phyloP scores from a whole-genome alignment of 805 yeast genomes.

The Lipomyces chichibuensis region DNA sequence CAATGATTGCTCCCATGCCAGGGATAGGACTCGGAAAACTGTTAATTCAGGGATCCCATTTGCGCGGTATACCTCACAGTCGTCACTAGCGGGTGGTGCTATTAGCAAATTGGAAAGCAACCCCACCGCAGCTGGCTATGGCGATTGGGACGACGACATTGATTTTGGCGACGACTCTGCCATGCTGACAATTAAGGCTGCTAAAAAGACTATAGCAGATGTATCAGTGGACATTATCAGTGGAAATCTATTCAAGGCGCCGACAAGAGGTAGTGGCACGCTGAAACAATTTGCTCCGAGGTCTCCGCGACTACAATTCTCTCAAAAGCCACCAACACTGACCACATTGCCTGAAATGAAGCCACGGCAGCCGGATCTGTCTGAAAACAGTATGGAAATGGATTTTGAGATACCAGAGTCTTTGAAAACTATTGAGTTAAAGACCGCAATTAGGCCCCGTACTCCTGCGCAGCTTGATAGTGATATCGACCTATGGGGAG shows the following conservation, averaged over 20 bases:
- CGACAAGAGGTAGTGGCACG: not conserved
- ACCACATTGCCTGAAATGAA: not conserved
- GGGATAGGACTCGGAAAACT: too few species aligned
- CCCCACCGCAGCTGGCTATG: not conserved
- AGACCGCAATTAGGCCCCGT: slow-evolving; percentile 6
- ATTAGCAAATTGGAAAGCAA: not conserved
- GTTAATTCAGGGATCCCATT: not conserved
- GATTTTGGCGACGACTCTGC: slow-evolving; percentile 17
- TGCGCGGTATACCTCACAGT: not conserved
- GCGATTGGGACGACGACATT: slow-evolving; percentile 4
- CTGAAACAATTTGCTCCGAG: not conserved
- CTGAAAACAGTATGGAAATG: slow-evolving; percentile 20
- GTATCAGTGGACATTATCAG: slow-evolving; percentile 7
- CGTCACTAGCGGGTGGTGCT: not conserved
- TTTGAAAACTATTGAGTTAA: slow-evolving; percentile 10
- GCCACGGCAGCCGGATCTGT: not conserved
- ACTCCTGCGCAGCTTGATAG: slow-evolving; percentile 14
- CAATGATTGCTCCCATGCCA: not conserved
- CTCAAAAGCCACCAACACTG: not conserved
- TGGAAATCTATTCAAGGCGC: slow-evolving; percentile 14
- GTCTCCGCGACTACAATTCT: not conserved
- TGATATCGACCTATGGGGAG: slow-evolving; percentile 30
- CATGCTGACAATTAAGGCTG: not conserved
- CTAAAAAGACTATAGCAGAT: not conserved
- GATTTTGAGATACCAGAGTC: slow-evolving; percentile 31